These are phyloP conservation scores for Ceratobasidium sp. DNA, from an alignment of 1,284 basidiomycete species.

Conservation along the genomic window DNA sequence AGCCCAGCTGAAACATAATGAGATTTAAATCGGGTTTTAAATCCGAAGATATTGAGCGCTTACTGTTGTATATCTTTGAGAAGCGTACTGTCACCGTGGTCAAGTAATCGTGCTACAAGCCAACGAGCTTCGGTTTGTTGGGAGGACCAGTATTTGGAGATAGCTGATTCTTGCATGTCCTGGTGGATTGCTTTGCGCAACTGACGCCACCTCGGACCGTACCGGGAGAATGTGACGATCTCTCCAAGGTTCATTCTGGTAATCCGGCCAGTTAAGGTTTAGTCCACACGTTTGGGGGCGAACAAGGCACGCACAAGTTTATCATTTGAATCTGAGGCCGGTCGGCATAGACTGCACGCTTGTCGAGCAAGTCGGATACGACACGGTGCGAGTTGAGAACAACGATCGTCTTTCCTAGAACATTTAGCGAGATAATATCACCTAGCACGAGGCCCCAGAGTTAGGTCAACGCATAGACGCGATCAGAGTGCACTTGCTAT, in stretches of 20 bases:
- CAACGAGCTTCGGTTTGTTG: slow-evolving; percentile 13
- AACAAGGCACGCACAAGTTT: slow-evolving; percentile 5
- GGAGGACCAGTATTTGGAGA: slow-evolving; percentile 23
- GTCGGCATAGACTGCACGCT: slow-evolving; percentile 63
- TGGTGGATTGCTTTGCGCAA: slow-evolving; percentile 31
- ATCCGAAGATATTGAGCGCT: background rate
- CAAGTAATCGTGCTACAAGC: slow-evolving; percentile 9
- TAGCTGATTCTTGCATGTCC: slow-evolving; percentile 31
- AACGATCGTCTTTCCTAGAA: slow-evolving; percentile 65
- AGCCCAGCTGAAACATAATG: background rate
- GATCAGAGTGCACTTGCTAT: background rate
- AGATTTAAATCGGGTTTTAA: background rate
- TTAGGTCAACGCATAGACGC: background rate
- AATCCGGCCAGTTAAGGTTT: background rate
- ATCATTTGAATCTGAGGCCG: slow-evolving; percentile 52
- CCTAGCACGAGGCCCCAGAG: background rate
- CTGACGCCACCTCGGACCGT: slow-evolving; percentile 19
- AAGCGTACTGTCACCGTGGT: slow-evolving; percentile 1
- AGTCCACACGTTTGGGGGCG: background rate
- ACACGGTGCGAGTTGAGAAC: slow-evolving; percentile 63
- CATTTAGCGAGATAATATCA: slow-evolving; percentile 65
- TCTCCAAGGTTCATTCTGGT: slow-evolving; percentile 22
- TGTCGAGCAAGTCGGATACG: slow-evolving; percentile 64
- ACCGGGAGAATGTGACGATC: slow-evolving; percentile 5
- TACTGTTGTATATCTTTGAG: slow-evolving; percentile 25